Evolutionary conservation across 148 eudicot genomes (phyloP), one percentile per base, ranked within the genome.

Genomic region (Amaranthus palmeri): DNA sequence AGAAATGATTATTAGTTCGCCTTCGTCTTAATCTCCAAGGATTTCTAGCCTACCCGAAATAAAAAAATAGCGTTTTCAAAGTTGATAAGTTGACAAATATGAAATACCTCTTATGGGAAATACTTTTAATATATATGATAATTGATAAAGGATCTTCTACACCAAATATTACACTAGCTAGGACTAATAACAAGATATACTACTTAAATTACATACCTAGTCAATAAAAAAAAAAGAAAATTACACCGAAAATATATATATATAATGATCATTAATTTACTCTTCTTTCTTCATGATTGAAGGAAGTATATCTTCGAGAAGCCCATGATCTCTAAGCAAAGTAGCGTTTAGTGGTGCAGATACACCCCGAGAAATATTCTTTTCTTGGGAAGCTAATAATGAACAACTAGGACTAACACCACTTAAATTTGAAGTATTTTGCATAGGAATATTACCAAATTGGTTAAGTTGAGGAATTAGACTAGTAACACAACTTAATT

Each of bases 261-360:
- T 48, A 17, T 41, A 68, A 67, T 52, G 3, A 18, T 64, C 53
- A 48, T 25, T 25, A 25, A 25, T 17, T 56, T 66, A 50, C 61
- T 76, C 78, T 61, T 76, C 78, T 45, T 65, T 61, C 69, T 72
- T 79, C 54, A 61, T 60, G 40, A 70, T 57, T 74, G 70, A 75
- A 18, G 84, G 87, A 61, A 86, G 71, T 50, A 89, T 81, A 66
- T 89, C 93, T 75, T 89, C 90, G 60, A 86, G 85, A 61, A 89
- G 86, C 52, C 88, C 92, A 81, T 84, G 54, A 41, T 86, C 87
- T 36, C 53, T 52, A 10, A 81, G 66, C 77, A 75, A 81, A 82
- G 73, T 64, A 63, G 76, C 36, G 40, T 64, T 18, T 15, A 52
- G n/a, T 7, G 69, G 69, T 5, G 54, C 52, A 60, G 75, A 54